Base-by-base conservation (phyloP, 495 filamentous ascomycete genomes). In the Cetradonia linearis region DNA sequence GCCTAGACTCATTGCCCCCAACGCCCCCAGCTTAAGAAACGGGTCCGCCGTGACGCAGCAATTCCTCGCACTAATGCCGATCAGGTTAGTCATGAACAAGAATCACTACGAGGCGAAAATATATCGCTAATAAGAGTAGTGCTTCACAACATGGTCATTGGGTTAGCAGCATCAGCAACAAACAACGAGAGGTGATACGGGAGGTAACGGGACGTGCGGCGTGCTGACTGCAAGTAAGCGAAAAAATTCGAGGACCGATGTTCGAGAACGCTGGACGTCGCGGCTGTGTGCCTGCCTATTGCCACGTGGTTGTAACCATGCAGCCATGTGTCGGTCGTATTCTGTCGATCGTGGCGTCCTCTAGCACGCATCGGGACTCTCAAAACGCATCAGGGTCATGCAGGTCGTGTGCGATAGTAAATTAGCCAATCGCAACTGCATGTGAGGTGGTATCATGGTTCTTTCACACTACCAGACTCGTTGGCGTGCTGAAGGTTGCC, bases 401-500 rank as follows among this genome's bases (percentile, higher is more conserved):
- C 16, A 20, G 18, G 28, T 8, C 3, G 10, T n/a, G 27, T 37
- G 48, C 23, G 34, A 40, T n/a, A 31, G 6, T 14, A 23, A 1
- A 20, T 2, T 1, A 9, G n/a, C 18, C 0, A 34, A 18, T 30
- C 14, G 16, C 16, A 44, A 20, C 8, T 52, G 18, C 58, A n/a
- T 3, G 25, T 9, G 20, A 18, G 31, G 20, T n/a, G 27, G 23
- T 44, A 28, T 62, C 3, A 62, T 13, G 47, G 31, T 37, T 49
- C 18, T 10, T 42, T 56, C 42, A 9, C 7, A 30, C 25, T 33
- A 18, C 44, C 49, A 30, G 37, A 34, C 49, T 56, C 63, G 34
- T 36, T 9, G 47, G 59, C 61, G 16, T 59, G 46, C 27, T 65
- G 36, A 14, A 65, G 38, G 30, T 63, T 40, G 37, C 63, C 64